Base-by-base conservation (phyloP, 2,329 filamentous ascomycete genomes). In the Hymenotorrendiella dingleyae region DNA sequence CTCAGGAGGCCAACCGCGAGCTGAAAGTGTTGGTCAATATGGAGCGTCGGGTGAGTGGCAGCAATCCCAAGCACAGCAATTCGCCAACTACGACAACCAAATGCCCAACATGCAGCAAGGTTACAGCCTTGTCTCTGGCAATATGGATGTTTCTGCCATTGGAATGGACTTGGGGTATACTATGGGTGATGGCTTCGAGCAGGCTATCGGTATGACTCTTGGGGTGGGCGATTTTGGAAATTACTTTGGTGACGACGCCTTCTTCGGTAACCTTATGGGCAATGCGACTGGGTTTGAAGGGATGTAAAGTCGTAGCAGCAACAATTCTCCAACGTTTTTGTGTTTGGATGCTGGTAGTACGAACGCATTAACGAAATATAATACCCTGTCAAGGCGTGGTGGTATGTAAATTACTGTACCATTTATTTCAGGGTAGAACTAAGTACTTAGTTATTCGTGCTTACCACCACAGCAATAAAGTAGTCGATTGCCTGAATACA, bases 141-240 rank as follows among this genome's bases (percentile, higher is more conserved):
- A 58, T 27, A 52, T 61, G 17, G 60, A 62, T 39, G 58, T 58
- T 16, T 43, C 46, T 19, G n/a, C n/a, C n/a, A 47, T 61, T 12
- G 50, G 50, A 19, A 52, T 56, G 42, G 58, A 58, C 33, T 27
- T 58, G n/a, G 51, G 53, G 3, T 58, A 54, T 28, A 45, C 43
- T 0, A 54, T 58, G 52, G 59, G 59, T 6, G 58, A 61, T 49
- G 55, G 54, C 4, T 57, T 62, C 19, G 61, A 63, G 49, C 58
- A 60, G 36, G 57, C 55, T 14, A 56, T 62, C 41, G 58, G 56
- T 2, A 57, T 61, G 48, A 57, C 57, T 6, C 46, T 62, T 23
- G 59, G 57, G 7, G 52, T 54, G 28, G 56, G 54, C 20, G 54
- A 62, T 36, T 60, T 58, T 36, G 56, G 54, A 6, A 48, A 44